These are phyloP conservation scores for Parmelia sp. DNA, from an alignment of 495 filamentous ascomycete genomes.

Conservation along the genomic window DNA sequence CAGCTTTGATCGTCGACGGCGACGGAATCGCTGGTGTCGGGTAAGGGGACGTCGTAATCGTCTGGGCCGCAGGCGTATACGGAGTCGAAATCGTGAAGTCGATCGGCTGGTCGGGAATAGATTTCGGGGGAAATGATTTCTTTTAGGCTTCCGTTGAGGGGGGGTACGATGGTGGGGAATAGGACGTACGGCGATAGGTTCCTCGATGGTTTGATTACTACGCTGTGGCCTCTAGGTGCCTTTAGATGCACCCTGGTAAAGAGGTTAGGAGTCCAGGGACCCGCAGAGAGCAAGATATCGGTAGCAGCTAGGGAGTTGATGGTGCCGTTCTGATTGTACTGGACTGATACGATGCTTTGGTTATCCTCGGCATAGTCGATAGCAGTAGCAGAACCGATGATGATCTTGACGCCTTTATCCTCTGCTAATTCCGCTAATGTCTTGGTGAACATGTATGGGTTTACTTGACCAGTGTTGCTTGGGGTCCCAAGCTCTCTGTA, in stretches of 20 bases:
- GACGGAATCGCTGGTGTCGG: conserved; percentile 1
- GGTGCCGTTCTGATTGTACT: conserved; percentile 5
- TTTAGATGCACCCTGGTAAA: conserved; percentile 4
- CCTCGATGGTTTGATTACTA: conserved; percentile 4
- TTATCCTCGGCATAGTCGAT: conserved; percentile 14
- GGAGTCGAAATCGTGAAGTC: conserved; percentile 16
- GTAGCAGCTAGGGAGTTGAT: background rate
- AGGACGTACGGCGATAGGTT: conserved; percentile 17
- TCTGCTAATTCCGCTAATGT: conserved; percentile 18
- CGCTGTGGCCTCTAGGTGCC: conserved; percentile 14
- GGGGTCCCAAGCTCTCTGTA: conserved; percentile 15
- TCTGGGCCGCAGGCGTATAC: conserved; percentile 20
- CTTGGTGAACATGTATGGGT: conserved; percentile 12
- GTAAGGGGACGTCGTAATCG: conserved; percentile 19
- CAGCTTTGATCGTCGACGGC: conserved; percentile 16
- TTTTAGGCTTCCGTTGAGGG: background rate
- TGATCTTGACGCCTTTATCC: conserved; percentile 14
- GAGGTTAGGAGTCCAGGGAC: conserved; percentile 19
- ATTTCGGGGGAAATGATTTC: conserved; percentile 14
- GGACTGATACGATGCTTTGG: conserved; percentile 7
- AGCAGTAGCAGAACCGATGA: conserved; percentile 11
- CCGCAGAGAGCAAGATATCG: conserved; percentile 15
- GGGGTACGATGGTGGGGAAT: conserved; percentile 5
- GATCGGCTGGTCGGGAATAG: conserved; percentile 17
- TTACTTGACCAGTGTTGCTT: conserved; percentile 15